phyloP scores from a whole-genome alignment of 1,284 basidiomycete species.

The Anthracocystis panici-leucophaei region DNA sequence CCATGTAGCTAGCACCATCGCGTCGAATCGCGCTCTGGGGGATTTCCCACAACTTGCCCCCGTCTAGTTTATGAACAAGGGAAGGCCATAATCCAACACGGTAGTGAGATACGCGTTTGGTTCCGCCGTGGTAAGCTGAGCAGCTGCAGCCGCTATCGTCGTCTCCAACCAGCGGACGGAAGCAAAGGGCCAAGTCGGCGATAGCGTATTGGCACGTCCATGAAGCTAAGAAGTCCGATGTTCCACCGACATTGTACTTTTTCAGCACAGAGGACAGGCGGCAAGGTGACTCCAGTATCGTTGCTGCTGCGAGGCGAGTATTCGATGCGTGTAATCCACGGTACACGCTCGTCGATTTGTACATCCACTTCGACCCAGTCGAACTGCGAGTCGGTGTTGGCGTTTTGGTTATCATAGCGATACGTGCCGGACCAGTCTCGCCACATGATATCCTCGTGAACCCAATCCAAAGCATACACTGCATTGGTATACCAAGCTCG shows the following conservation, averaged over 20 bases:
- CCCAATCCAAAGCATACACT: background rate
- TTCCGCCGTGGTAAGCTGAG: background rate
- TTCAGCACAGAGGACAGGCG: constrained; percentile 11
- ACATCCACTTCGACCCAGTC: constrained; percentile 13
- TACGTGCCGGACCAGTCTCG: background rate
- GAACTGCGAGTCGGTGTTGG: background rate
- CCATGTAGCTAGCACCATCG: constrained; percentile 19
- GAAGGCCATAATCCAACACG: background rate
- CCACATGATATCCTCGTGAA: background rate
- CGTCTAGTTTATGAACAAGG: background rate
- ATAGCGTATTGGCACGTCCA: constrained; percentile 6
- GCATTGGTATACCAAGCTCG: background rate
- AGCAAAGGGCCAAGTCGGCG: background rate
- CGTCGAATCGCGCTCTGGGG: constrained; percentile 3
- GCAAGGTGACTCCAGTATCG: background rate
- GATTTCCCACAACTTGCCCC: constrained; percentile 1
- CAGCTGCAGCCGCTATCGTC: constrained; percentile 2
- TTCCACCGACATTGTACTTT: constrained; percentile 19
- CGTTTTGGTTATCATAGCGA: background rate
- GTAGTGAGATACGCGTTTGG: background rate
- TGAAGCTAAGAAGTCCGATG: constrained; percentile 12
- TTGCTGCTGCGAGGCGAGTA: constrained; percentile 5
- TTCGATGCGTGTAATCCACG: constrained; percentile 21
- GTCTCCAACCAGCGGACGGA: background rate
- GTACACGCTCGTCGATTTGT: constrained; percentile 8